These are phyloP conservation scores for Puccinia brachypodii DNA, from an alignment of 1,284 basidiomycete genomes.

Conservation along the genomic window DNA sequence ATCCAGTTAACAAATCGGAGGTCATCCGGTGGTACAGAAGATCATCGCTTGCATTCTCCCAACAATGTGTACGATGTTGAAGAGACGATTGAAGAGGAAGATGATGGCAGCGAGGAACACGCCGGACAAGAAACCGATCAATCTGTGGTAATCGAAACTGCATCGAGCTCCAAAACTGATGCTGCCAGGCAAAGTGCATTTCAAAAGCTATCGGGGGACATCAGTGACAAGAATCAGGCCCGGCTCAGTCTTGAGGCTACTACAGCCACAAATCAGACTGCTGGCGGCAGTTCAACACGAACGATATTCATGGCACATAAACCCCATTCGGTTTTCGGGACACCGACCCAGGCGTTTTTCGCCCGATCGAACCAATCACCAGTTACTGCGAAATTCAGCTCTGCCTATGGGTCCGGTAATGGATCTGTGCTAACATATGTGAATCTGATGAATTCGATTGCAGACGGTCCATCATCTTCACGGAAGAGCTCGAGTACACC, in stretches of 20 bases:
- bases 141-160: not conserved
- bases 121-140: not conserved
- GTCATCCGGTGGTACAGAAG: conserved; percentile 8
- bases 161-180: not conserved
- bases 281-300: not conserved
- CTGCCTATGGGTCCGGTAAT: not conserved
- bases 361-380: conserved; percentile 10
- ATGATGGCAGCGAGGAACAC: conserved; percentile 33
- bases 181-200: conserved; percentile 32
- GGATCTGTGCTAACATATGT: conserved; percentile 13
- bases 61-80: conserved; percentile 45
- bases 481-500: not conserved
- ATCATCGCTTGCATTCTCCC: conserved; percentile 39
- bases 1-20: not conserved
- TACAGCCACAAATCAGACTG: conserved; percentile 4
- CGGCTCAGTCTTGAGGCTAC: not conserved
- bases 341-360: conserved; percentile 47
- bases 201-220: conserved; percentile 42
- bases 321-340: conserved; percentile 44
- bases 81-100: conserved; percentile 48
- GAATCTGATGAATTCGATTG: conserved; percentile 29
- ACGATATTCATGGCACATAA: conserved; percentile 48
- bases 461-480: not conserved
- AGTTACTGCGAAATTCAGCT: conserved; percentile 8
- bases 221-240: not conserved